Evolutionary conservation across 352 stramenopile species (phyloP).

Genomic region (Phytopythium vexans): DNA sequence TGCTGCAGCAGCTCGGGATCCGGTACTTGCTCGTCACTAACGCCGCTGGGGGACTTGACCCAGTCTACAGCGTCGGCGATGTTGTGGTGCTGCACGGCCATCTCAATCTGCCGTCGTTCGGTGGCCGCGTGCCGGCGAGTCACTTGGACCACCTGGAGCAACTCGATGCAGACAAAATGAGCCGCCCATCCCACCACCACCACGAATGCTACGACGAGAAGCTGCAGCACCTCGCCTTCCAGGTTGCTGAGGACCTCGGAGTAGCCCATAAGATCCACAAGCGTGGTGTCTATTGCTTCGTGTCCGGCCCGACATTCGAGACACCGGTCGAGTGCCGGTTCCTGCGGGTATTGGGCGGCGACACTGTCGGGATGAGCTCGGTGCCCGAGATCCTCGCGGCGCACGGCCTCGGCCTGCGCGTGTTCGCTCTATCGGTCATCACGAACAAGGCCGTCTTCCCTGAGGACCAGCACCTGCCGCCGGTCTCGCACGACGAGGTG

Average conservation of each 20-base stretch:
- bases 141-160: slow-evolving; percentile 93
- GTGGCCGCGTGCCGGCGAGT: slow-evolving; percentile 90
- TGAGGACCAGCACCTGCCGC: slow-evolving; percentile 65
- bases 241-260: slow-evolving; percentile 74
- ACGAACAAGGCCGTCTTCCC: slow-evolving; percentile 92
- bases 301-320: slow-evolving; percentile 96
- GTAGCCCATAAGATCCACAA: slow-evolving; percentile 80
- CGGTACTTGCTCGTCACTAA: slow-evolving; percentile 97
- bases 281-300: slow-evolving; percentile 95
- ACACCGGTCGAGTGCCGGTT: slow-evolving; percentile 93
- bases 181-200: not conserved
- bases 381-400: slow-evolving; percentile 96
- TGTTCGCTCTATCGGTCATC: slow-evolving; percentile 95
- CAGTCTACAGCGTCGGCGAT: slow-evolving; percentile 93
- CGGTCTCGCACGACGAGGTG: slow-evolving; percentile 91
- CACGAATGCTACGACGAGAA: slow-evolving; percentile 85
- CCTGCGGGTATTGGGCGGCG: slow-evolving; percentile 87
- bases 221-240: slow-evolving; percentile 80
- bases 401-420: slow-evolving; percentile 91
- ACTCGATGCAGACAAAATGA: slow-evolving; percentile 88
- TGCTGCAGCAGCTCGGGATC: slow-evolving; percentile 95
- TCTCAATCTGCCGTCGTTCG: slow-evolving; percentile 92
- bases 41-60: slow-evolving; percentile 94
- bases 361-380: slow-evolving; percentile 96
- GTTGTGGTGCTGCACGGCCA: slow-evolving; percentile 96